Conservation (phyloP, 805 yeast genomes). For the Myxozyma mucilagina region DNA sequence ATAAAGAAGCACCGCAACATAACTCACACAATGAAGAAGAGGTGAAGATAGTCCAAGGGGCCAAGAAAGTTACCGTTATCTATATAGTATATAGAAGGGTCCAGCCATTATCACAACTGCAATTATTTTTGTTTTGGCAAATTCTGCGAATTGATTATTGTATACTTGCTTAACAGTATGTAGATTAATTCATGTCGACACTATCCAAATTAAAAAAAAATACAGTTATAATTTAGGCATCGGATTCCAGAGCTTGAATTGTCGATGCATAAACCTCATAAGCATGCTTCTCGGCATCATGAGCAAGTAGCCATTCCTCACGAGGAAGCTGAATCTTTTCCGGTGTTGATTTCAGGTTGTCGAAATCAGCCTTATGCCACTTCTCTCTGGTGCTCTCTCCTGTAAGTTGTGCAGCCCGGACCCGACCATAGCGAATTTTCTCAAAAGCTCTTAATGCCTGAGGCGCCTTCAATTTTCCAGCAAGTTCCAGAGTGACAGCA, state of each 20-base stretch:
- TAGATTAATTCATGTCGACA: too few species aligned
- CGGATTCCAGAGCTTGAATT: neutral
- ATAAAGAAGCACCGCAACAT: too few species aligned
- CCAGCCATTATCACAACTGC: too few species aligned
- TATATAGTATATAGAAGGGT: too few species aligned
- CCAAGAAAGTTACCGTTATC: too few species aligned
- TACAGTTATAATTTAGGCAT: neutral
- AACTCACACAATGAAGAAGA: too few species aligned
- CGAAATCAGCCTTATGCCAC: slow-evolving; percentile 7
- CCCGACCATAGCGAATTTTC: neutral
- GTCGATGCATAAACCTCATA: neutral
- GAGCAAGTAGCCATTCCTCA: slow-evolving; percentile 1
- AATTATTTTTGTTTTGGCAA: too few species aligned
- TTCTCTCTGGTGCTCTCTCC: neutral
- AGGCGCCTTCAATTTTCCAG: neutral
- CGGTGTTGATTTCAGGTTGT: neutral
- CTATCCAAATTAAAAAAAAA: too few species aligned
- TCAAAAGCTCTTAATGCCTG: neutral
- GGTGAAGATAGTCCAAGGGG: too few species aligned
- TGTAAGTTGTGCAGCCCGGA: neutral
- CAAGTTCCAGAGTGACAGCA: slow-evolving; percentile 2
- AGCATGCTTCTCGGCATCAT: slow-evolving; percentile 6
- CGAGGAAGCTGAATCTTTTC: neutral
- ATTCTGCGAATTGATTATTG: too few species aligned
- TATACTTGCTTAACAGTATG: too few species aligned